A percentile compares a stretch with the other conserved stretches of the same genome.
These are phyloP conservation scores for Saccharum spontaneum DNA, from an alignment of 176 grass and related monocot species.

Conservation along the genomic window DNA sequence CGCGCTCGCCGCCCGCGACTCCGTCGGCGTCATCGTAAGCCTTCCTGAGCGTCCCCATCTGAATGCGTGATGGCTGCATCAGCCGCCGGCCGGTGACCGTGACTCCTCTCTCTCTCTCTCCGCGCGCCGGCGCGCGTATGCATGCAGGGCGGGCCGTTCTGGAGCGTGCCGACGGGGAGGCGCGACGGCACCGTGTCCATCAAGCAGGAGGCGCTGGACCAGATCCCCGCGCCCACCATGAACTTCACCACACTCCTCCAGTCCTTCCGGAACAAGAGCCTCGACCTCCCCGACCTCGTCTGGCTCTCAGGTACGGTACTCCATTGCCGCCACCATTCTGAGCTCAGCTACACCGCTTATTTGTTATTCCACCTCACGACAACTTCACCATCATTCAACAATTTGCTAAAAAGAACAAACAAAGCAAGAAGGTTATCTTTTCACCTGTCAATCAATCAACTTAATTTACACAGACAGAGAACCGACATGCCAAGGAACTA, in stretches of 20 bases:
- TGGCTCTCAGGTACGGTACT: slow-evolving; percentile 63
- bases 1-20: slow-evolving; percentile 74
- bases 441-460: neutral
- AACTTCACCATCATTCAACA: neutral
- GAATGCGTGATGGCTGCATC: too few species aligned
- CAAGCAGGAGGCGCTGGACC: slow-evolving; percentile 58
- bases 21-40: slow-evolving; percentile 64
- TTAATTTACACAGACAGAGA: neutral
- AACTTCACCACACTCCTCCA: slow-evolving; percentile 66
- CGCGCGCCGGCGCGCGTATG: too few species aligned
- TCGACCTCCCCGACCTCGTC: slow-evolving; percentile 71
- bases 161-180: slow-evolving; percentile 83
- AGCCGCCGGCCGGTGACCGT: too few species aligned
- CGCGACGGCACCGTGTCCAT: slow-evolving; percentile 76
- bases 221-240: slow-evolving; percentile 62
- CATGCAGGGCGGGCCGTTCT: slow-evolving; percentile 74
- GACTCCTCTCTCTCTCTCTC: too few species aligned
- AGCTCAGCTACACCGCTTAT: neutral
- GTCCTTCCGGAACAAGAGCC: slow-evolving; percentile 73
- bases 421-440: neutral
- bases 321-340: neutral
- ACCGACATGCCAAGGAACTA: neutral
- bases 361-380: neutral
- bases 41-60: too few species aligned
- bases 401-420: neutral